These are phyloP conservation scores for Nicotiana knightiana DNA, from an alignment of 257 asterid species.

Conservation along the genomic window DNA sequence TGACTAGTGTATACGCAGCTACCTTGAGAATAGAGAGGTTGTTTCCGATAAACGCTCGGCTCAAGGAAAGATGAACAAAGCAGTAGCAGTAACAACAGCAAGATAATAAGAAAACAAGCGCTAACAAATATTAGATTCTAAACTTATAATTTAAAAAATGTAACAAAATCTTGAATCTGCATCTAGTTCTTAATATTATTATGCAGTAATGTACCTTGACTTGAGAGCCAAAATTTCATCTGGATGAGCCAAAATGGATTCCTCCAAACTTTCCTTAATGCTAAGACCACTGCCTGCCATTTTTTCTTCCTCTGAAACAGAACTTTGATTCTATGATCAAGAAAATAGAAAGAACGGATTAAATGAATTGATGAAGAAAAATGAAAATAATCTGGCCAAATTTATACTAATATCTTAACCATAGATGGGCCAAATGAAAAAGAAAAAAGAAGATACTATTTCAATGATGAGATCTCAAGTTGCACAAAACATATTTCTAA, in stretches of 20 bases:
- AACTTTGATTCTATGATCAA: background rate
- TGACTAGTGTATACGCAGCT: no score
- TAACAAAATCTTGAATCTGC: no score
- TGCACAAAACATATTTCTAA: background rate
- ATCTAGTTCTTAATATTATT: background rate
- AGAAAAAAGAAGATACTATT: background rate
- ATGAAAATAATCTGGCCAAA: background rate
- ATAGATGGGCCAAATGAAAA: background rate
- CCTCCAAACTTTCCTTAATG: slow-evolving; percentile 13
- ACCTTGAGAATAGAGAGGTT: no score
- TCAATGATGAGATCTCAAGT: background rate
- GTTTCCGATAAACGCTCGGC: no score
- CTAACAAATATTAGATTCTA: no score
- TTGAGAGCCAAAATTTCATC: slow-evolving; percentile 8
- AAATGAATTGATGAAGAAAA: background rate
- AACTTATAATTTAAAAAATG: no score
- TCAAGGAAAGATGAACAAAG: no score
- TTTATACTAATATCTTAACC: background rate
- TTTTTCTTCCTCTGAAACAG: background rate
- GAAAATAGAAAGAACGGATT: background rate
- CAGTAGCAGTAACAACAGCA: no score
- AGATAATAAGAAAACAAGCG: no score
- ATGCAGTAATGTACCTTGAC: slow-evolving; percentile 7
- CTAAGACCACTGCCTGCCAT: slow-evolving; percentile 12
- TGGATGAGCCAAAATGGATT: slow-evolving; percentile 10